Evolutionary conservation across 352 stramenopile species (phyloP).

Genomic region (Globisporangium spiculum): DNA sequence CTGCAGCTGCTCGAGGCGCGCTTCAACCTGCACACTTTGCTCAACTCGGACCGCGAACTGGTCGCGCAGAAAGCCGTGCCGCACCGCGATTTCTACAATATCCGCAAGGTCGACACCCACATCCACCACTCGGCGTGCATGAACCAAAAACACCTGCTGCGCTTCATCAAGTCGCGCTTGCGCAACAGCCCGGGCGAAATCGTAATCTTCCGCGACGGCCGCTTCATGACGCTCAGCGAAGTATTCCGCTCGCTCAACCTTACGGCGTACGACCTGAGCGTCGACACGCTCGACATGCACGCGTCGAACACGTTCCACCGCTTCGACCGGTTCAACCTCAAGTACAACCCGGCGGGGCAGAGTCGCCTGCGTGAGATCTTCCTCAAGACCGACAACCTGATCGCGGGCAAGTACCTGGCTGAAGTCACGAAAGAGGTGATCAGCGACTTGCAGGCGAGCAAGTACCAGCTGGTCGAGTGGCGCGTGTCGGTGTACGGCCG

Average conservation of each 20-base stretch:
- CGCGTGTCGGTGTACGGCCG: constrained; percentile 94
- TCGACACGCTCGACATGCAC: constrained; percentile 99
- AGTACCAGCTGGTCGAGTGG: constrained; percentile 95
- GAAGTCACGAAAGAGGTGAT: constrained; percentile 96
- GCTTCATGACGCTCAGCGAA: constrained; percentile 95
- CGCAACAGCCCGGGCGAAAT: constrained; percentile 87
- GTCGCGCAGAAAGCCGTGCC: constrained; percentile 95
- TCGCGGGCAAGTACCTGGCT: constrained; percentile 94
- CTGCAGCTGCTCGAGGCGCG: constrained; percentile 87
- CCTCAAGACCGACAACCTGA: constrained; percentile 98
- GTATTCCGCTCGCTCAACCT: constrained; percentile 92
- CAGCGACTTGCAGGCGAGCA: constrained; percentile 82
- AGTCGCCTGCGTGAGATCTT: constrained; percentile 97
- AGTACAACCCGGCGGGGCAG: constrained; percentile 97
- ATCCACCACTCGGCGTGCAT: constrained; percentile 97
- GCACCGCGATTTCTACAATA: constrained; percentile 98
- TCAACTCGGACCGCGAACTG: constrained; percentile 95
- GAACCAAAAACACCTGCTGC: constrained; percentile 95
- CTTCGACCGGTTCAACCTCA: constrained; percentile 99
- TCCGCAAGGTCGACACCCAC: constrained; percentile 98
- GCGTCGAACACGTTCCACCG: constrained; percentile 99
- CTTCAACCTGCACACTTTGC: constrained; percentile 96
- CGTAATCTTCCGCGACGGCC: constrained; percentile 95
- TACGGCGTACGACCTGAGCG: constrained; percentile 97
- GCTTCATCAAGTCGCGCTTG: constrained; percentile 88